phyloP scores from a whole-genome alignment of 139 green algal genomes.

The Chlorella sorokiniana region DNA sequence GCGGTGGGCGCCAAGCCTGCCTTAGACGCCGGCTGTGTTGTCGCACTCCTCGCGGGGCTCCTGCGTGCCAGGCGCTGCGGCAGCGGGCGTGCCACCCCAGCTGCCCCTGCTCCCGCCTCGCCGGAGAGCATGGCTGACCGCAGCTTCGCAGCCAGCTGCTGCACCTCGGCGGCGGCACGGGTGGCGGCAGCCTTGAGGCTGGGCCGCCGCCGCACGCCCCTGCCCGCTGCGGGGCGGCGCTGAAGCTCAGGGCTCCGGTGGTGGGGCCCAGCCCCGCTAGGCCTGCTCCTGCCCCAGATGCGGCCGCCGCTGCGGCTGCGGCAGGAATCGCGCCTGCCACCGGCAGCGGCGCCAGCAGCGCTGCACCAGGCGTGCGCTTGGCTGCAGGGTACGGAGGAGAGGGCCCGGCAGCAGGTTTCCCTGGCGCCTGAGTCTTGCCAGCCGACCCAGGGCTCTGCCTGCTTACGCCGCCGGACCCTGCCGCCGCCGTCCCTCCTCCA shows the following conservation, averaged over 20 bases:
- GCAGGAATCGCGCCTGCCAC: not conserved
- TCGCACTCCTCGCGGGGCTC: too few relatives aligned
- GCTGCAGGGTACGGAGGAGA: not conserved
- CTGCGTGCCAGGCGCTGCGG: not conserved
- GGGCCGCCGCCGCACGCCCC: not conserved
- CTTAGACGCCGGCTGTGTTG: not conserved
- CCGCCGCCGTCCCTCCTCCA: not conserved
- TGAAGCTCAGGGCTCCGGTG: not conserved
- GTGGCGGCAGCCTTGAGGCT: not conserved
- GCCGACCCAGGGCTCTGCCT: not conserved
- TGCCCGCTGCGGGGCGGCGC: not conserved
- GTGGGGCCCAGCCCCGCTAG: not conserved
- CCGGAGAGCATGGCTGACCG: not conserved
- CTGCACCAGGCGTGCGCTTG: not conserved
- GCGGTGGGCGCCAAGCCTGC: too few relatives aligned
- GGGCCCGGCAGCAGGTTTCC: not conserved
- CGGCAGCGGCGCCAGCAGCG: not conserved
- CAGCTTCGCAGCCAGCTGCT: slow-evolving; percentile 1
- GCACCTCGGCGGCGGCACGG: not conserved
- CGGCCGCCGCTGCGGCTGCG: not conserved
- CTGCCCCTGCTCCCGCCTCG: not conserved
- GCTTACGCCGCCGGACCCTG: not conserved
- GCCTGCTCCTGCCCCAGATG: not conserved
- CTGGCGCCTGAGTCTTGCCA: not conserved
- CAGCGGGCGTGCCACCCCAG: not conserved